A percentile compares a stretch with the other conserved stretches of the same genome.
phyloP scores from a whole-genome alignment of 306 rosid species.

The Luffa acutangula region DNA sequence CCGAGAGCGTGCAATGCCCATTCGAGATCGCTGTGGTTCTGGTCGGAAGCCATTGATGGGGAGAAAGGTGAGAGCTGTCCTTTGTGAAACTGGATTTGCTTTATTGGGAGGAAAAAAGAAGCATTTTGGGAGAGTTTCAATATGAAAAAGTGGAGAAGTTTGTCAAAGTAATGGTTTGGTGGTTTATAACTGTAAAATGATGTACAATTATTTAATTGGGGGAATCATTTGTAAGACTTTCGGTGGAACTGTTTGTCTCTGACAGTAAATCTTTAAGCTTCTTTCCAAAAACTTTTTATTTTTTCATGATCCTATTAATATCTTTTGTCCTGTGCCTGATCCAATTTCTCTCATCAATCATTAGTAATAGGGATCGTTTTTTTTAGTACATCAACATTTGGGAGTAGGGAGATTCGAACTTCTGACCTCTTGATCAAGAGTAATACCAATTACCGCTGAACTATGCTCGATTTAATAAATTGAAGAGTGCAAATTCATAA shows the following conservation, averaged over 20 bases:
- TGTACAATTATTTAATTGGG: not conserved
- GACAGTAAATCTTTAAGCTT: not conserved
- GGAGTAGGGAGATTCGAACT: no score
- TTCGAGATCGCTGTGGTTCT: conserved; percentile 44
- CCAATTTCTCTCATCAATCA: not conserved
- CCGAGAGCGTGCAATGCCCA: conserved; percentile 43
- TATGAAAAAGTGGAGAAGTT: not conserved
- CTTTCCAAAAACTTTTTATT: not conserved
- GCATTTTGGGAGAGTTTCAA: not conserved
- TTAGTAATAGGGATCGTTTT: no score
- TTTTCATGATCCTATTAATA: not conserved
- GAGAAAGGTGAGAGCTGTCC: not conserved
- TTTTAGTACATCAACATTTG: no score
- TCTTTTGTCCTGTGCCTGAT: not conserved
- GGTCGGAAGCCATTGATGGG: conserved; percentile 52
- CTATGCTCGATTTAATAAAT: not conserved
- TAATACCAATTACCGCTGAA: no score
- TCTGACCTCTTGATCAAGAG: no score
- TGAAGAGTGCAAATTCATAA: not conserved
- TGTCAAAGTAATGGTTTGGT: not conserved
- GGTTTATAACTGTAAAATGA: conserved; percentile 2
- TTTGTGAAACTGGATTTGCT: conserved; percentile 3
- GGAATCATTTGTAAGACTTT: not conserved
- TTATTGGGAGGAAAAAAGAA: conserved; percentile 9
- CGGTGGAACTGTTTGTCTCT: not conserved